phyloP scores from a whole-genome alignment of 2,329 filamentous ascomycete genomes.

The Bisporella sp. region DNA sequence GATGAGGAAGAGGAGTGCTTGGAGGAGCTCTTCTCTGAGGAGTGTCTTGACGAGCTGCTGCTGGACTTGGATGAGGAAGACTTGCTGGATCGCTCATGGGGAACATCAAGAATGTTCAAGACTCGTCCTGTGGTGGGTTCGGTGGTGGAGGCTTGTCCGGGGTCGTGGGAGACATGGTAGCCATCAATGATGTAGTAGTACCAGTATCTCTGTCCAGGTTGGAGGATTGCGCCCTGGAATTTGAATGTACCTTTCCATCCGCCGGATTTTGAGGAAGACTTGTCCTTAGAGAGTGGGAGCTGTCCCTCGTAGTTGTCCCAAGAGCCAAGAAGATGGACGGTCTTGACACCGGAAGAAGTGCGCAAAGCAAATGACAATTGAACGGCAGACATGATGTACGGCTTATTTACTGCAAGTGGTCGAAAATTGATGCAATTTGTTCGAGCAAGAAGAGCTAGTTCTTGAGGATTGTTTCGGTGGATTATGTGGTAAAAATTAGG shows the following conservation, averaged over 20 bases:
- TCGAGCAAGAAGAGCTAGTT: constrained; percentile 34
- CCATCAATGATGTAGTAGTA: constrained; percentile 99
- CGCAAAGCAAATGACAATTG: constrained; percentile 95
- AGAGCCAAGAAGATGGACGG: constrained; percentile 92
- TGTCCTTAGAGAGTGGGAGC: constrained; percentile 89
- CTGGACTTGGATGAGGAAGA: constrained; percentile 34
- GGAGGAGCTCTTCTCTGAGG: constrained; percentile 35
- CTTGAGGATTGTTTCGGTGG: constrained; percentile 21
- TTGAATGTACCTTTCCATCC: constrained; percentile 95
- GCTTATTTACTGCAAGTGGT: constrained; percentile 30
- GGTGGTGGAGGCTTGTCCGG: constrained; percentile 77
- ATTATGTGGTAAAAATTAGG: constrained; percentile 28
- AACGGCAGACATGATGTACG: constrained; percentile 72
- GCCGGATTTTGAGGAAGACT: constrained; percentile 73
- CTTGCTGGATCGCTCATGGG: constrained; percentile 41
- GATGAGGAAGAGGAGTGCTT: constrained; percentile 34
- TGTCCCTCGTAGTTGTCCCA: constrained; percentile 97
- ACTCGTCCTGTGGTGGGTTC: constrained; percentile 96
- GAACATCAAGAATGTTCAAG: constrained; percentile 95
- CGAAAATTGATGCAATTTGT: constrained; percentile 23
- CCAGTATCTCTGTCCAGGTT: constrained; percentile 93
- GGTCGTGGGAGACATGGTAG: constrained; percentile 96
- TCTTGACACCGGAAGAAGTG: constrained; percentile 94
- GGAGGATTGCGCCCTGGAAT: constrained; percentile 81
- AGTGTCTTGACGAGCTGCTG: constrained; percentile 31